Percentiles rank a stretch among this genome's conserved stretches.
These are phyloP conservation scores for Streptanthus diversifolius DNA, from an alignment of 345 rosid species.

Conservation along the genomic window DNA sequence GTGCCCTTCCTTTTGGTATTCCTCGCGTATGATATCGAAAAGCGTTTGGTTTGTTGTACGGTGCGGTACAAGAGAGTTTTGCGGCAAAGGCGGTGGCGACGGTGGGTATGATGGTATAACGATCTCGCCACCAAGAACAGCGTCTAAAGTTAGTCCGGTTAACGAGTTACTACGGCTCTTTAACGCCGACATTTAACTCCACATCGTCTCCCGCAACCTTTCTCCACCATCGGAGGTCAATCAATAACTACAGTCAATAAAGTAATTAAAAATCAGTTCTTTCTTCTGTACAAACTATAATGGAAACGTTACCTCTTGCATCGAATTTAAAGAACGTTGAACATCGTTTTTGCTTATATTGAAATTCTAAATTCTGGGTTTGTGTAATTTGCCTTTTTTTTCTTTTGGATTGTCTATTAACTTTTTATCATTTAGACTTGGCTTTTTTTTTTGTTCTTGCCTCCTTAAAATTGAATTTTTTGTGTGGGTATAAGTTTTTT, in stretches of 20 bases:
- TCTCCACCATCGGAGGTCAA: constrained; percentile 4
- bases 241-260: not conserved
- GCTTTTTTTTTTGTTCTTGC: not conserved
- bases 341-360: constrained; percentile 5
- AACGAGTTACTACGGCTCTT: constrained; percentile 41
- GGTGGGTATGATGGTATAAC: constrained; percentile 26
- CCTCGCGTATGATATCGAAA: constrained; percentile 64
- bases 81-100: constrained; percentile 17
- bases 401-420: not conserved
- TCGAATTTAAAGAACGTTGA: constrained; percentile 17
- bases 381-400: not conserved
- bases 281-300: not conserved
- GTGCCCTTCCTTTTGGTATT: constrained; percentile 35
- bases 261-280: not conserved
- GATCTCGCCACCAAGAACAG: constrained; percentile 37
- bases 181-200: constrained; percentile 50
- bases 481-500: not conserved
- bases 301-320: constrained; percentile 31
- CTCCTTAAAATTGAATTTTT: not conserved
- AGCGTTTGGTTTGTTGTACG: constrained; percentile 42
- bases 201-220: constrained; percentile 19
- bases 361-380: not conserved
- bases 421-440: not conserved
- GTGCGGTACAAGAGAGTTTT: constrained; percentile 28
- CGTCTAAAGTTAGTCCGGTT: constrained; percentile 43